Evolutionary conservation across 2,329 filamentous ascomycete genomes (phyloP).

Genomic region (Aureobasidium sp.): DNA sequence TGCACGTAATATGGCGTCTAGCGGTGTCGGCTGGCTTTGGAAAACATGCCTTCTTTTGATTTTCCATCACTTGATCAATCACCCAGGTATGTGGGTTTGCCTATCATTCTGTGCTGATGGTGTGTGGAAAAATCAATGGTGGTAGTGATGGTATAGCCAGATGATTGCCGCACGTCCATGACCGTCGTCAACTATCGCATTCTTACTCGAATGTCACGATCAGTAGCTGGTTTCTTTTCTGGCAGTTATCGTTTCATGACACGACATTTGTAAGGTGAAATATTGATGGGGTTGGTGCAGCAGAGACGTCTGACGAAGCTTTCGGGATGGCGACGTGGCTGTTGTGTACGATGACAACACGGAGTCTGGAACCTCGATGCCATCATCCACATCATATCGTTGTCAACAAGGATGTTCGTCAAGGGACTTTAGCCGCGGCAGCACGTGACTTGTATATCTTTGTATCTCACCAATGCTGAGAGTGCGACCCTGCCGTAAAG

Average conservation of each 20-base stretch:
- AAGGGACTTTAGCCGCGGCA: neutral
- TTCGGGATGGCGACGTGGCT: neutral
- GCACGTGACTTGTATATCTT: too few relatives aligned
- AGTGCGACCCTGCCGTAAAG: neutral
- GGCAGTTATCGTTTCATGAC: neutral
- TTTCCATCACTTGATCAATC: neutral
- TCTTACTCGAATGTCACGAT: neutral
- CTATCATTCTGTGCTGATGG: neutral
- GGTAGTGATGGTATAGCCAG: neutral
- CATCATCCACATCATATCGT: neutral
- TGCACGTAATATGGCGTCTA: neutral
- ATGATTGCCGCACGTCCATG: neutral
- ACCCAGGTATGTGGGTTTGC: neutral
- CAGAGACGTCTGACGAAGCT: neutral
- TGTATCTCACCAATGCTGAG: too few relatives aligned
- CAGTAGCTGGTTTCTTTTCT: neutral
- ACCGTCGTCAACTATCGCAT: neutral
- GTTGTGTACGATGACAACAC: neutral
- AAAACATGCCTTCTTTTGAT: neutral
- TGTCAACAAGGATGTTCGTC: neutral
- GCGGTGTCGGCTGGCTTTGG: neutral
- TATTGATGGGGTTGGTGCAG: neutral
- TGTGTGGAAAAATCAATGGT: neutral
- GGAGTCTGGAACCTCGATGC: neutral
- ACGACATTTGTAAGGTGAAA: neutral